Evolutionary conservation across 352 stramenopile species (phyloP).

Genomic region (Phytophthora kernoviae): DNA sequence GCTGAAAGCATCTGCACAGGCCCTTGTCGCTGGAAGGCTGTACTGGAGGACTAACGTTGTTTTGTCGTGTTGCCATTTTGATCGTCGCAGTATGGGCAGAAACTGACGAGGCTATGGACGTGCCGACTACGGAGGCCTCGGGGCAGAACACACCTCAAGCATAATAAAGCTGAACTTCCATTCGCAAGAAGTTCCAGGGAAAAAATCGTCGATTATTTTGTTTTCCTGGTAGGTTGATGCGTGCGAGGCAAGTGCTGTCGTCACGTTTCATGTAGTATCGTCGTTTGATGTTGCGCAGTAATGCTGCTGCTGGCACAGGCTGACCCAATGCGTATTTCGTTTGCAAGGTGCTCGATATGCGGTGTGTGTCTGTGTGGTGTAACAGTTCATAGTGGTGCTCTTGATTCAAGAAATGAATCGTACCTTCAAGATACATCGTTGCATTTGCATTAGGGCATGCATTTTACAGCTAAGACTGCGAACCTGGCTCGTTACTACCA

Average conservation of each 20-base stretch:
- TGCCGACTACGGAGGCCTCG: constrained; percentile 13
- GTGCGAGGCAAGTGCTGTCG: too few species aligned
- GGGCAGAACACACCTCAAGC: constrained; percentile 3
- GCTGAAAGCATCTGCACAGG: not conserved
- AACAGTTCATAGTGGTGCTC: not conserved
- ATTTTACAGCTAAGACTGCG: not conserved
- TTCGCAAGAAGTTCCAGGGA: too few species aligned
- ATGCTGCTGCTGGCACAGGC: too few species aligned
- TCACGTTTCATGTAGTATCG: too few species aligned
- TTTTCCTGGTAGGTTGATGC: too few species aligned
- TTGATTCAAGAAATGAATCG: not conserved
- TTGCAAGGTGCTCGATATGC: not conserved
- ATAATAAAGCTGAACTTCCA: not conserved
- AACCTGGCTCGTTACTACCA: not conserved
- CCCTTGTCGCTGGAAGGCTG: not conserved
- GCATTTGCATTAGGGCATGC: not conserved
- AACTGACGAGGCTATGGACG: constrained; percentile 33
- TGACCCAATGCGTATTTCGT: not conserved
- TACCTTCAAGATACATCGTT: not conserved
- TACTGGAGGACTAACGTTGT: constrained; percentile 1
- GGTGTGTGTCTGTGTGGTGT: not conserved
- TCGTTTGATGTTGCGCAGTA: too few species aligned
- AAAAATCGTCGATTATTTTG: too few species aligned
- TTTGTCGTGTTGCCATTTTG: constrained; percentile 1
- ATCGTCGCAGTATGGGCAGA: constrained; percentile 70